Base-by-base conservation (phyloP, 1,284 basidiomycete species). In the Schizophyllum commune region DNA sequence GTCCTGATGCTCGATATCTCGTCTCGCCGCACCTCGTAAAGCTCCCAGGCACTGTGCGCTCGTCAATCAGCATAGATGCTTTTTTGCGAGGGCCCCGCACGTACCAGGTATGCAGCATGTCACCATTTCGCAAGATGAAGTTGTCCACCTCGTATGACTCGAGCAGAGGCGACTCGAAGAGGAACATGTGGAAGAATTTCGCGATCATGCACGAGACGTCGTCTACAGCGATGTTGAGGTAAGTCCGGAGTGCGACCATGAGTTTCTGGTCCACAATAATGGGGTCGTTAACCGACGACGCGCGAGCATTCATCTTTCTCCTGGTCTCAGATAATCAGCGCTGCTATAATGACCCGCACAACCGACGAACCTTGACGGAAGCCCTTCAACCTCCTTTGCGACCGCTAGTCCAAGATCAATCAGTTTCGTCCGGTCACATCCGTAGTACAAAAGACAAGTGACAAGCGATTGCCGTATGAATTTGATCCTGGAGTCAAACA, bases 91-190 rank as follows among this genome's bases (percentile, higher is more conserved):
- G 56, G 34, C 15, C 2, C 7, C 33, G 60, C 13, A 56, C 78
- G 61, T 68, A 88, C 88, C 86, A 88, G 52, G 73, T 71, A 52
- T 79, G 78, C 20, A 90, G 73, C 20, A 82, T 70, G 47, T 72
- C 69, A 17, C 80, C 83, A 64, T 89, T 88, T 34, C 81, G 79
- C 52, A 89, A 68, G 22, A 89, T 79, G 67, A 89, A 88, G 68
- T 88, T 86, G 65, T 89, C 86, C 1, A 87, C 75, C 70, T 89
- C 88, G 64, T 86, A 80, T 0, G 80, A 68, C 66, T 86, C 84
- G 55, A 89, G 69, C 51, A 83, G 77, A 0, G 81, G 77, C 0
- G 85, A 79, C 52, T 85, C 80, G 54, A 77, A 80, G 34, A 86
- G 70, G 65, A 89, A 84, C 13, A 78, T 71, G 63, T 80, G 74